phyloP scores from a whole-genome alignment of 805 yeast genomes.

The Wickerhamiella kazuoi region DNA sequence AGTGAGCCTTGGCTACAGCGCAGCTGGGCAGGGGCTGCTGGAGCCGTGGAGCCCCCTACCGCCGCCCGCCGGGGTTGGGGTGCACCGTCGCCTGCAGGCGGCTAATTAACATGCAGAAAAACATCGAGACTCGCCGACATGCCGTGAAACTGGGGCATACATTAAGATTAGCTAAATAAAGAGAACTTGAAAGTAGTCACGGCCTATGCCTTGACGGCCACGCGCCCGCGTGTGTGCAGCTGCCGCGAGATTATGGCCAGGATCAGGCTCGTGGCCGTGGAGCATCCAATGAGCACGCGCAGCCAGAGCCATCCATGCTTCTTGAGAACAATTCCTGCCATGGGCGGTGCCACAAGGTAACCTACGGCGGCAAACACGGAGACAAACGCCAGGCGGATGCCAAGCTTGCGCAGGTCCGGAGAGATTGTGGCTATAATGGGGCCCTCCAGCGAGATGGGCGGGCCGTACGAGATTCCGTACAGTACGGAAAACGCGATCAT shows the following conservation, averaged over 20 bases:
- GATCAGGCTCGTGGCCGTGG: neutral
- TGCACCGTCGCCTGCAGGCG: too few species aligned
- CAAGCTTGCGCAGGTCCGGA: slow-evolving; percentile 14
- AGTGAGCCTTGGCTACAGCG: too few species aligned
- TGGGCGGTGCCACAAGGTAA: slow-evolving; percentile 17
- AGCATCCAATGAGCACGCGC: slow-evolving; percentile 1
- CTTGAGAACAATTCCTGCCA: slow-evolving; percentile 16
- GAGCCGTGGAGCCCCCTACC: too few species aligned
- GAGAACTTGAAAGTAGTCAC: too few species aligned
- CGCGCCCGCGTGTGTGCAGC: neutral
- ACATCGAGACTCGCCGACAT: too few species aligned
- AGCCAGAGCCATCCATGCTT: slow-evolving; percentile 14
- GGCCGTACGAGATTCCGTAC: slow-evolving; percentile 31
- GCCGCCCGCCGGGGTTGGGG: too few species aligned
- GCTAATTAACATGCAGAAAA: too few species aligned
- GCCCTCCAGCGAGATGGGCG: slow-evolving; percentile 20
- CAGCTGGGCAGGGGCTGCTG: too few species aligned
- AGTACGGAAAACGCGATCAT: slow-evolving; percentile 34
- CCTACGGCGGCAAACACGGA: slow-evolving; percentile 39
- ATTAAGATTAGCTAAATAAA: too few species aligned
- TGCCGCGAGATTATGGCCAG: neutral
- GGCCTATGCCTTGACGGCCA: neutral
- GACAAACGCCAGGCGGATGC: slow-evolving; percentile 40
- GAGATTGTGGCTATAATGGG: slow-evolving; percentile 18
- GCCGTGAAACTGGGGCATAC: too few species aligned